Base-by-base conservation (phyloP, 352 stramenopile genomes). In the Phytophthora nicotianae region DNA sequence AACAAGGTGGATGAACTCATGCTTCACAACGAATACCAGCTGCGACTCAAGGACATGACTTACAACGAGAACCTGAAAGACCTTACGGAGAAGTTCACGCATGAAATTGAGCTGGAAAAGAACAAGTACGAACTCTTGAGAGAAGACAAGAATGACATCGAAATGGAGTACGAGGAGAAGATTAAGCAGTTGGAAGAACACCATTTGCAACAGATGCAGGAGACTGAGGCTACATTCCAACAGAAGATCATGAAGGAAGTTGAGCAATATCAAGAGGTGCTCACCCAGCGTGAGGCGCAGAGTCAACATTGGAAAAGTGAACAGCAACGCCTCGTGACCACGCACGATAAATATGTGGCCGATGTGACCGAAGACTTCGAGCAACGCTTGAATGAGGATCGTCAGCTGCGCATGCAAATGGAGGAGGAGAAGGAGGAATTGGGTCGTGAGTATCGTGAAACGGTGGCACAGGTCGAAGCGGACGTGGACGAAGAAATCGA, bases 61-160 rank as follows among this genome's bases (percentile, higher is more conserved):
- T 97, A 97, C 75, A 90, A 88, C 48, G 94, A 98, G 58, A 96
- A 97, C 50, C 79, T 98, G 24, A 98, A 98, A 65, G 95, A 98
- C 57, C 65, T 96, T 33, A 97, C 83, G 4, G 90, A 98, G 49
- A 95, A 96, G 63, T 98, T 97, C 64, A 95, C 86, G 3, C 90
- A 97, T 61, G 90, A 98, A 72, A 89, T 98, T 35, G 92, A 97
- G 57, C 73, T 93, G 42, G 91, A 97, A 65, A 96, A 97, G 61
- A 95, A 93, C 71, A 94, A 93, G 53, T 97, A 93, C 58, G 85
- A 97, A 37, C 64, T 97, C 23, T 61, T 97, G 21, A 73, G 86
- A 51, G 90, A 97, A 49, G 90, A 97, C 70, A 98, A 98, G 63
- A 92, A 91, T 51, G 88, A 97, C 52, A 91, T 97, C 14, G 90